Percentiles rank a stretch among this genome's conserved stretches.
These are phyloP conservation scores for Nevesoporus exiguus DNA, from an alignment of 768 basidiomycete genomes.

Conservation along the genomic window DNA sequence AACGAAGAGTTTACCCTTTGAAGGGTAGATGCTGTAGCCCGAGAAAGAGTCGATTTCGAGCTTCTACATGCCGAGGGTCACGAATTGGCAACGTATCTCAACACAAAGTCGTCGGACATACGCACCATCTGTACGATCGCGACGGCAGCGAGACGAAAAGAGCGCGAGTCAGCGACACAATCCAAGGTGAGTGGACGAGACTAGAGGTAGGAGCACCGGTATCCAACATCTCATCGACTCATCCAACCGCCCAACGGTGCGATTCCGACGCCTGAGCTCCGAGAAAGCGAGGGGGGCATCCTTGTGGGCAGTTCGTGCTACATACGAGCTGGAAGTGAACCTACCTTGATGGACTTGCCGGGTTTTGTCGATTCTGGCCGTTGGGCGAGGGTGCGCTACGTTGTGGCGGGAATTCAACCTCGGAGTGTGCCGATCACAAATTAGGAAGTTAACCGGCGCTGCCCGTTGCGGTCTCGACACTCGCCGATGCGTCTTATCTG, in stretches of 20 bases:
- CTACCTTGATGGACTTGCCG: constrained; percentile 56
- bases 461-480: background rate
- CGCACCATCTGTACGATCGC: constrained; percentile 23
- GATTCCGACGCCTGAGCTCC: constrained; percentile 3
- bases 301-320: constrained; percentile 8
- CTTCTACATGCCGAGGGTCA: constrained; percentile 54
- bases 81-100: background rate
- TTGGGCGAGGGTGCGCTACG: constrained; percentile 11
- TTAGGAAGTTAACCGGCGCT: constrained; percentile 7
- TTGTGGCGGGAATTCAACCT: constrained; percentile 24
- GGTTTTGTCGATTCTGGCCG: constrained; percentile 24
- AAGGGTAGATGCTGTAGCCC: constrained; percentile 96
- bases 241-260: constrained; percentile 40
- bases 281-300: constrained; percentile 4
- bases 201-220: constrained; percentile 13
- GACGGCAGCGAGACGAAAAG: background rate
- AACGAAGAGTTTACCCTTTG: constrained; percentile 94
- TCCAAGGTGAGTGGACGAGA: constrained; percentile 10
- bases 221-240: constrained; percentile 34
- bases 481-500: background rate
- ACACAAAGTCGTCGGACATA: background rate
- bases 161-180: constrained; percentile 17
- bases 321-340: constrained; percentile 35
- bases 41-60: constrained; percentile 99
- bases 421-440: constrained; percentile 25